Evolutionary conservation across 345 rosid genomes (phyloP).

Genomic region (Pistacia atlantica): DNA sequence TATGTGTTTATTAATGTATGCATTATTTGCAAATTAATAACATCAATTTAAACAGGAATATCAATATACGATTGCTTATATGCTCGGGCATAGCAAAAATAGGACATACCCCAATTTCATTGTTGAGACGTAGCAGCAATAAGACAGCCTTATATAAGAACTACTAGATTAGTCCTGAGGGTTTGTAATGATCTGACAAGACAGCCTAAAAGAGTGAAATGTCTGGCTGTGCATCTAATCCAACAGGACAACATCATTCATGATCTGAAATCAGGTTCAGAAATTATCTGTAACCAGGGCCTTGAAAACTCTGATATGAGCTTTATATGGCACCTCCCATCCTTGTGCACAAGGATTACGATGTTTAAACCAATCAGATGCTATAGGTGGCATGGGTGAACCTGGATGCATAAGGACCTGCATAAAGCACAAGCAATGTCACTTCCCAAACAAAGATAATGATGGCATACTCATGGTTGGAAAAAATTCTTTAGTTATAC

Average conservation of each 20-base stretch:
- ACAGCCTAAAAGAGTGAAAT: not conserved
- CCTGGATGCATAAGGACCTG: conserved; percentile 24
- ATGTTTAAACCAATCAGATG: conserved; percentile 14
- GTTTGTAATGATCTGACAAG: not conserved
- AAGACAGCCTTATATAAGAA: not conserved
- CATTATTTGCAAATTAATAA: not conserved
- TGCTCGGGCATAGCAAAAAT: not conserved
- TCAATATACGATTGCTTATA: not conserved
- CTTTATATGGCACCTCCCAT: conserved; percentile 18
- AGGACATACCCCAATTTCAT: conserved; percentile 4
- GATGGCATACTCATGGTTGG: not conserved
- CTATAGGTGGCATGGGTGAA: conserved; percentile 17
- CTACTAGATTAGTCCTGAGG: not conserved
- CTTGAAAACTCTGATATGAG: conserved; percentile 20
- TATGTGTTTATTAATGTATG: not conserved
- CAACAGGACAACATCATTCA: not conserved
- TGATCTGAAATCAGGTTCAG: not conserved
- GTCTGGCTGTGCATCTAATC: not conserved
- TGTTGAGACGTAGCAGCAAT: conserved; percentile 6
- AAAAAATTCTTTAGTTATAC: not conserved
- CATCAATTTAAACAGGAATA: not conserved
- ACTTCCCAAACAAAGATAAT: conserved; percentile 5
- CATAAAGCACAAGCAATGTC: conserved; percentile 1
- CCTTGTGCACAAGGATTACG: conserved; percentile 22
- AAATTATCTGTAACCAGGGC: conserved; percentile 5